These are phyloP conservation scores for Arthrinium phaeospermum DNA, from an alignment of 2,329 filamentous ascomycete genomes.

Conservation along the genomic window DNA sequence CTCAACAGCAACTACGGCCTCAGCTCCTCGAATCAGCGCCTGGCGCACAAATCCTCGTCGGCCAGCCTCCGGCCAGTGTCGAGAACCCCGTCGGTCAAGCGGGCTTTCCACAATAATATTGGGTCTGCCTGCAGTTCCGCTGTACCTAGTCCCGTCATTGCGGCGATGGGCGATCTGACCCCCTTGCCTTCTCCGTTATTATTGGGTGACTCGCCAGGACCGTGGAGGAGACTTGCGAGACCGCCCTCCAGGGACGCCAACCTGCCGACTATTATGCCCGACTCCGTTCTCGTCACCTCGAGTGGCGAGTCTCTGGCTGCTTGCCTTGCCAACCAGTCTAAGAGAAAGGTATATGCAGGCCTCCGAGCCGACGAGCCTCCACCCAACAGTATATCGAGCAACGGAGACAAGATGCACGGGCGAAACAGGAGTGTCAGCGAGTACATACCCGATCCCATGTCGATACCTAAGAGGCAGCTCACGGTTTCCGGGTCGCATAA, in stretches of 20 bases:
- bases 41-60: slow-evolving; percentile 48
- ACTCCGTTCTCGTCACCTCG: slow-evolving; percentile 55
- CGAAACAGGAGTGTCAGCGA: slow-evolving; percentile 89
- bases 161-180: slow-evolving; percentile 79
- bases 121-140: slow-evolving; percentile 68
- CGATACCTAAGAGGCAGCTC: slow-evolving; percentile 73
- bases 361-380: slow-evolving; percentile 43
- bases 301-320: slow-evolving; percentile 59
- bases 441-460: slow-evolving; percentile 76
- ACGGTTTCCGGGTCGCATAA: slow-evolving; percentile 71
- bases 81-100: slow-evolving; percentile 66
- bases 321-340: slow-evolving; percentile 57
- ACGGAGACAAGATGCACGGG: slow-evolving; percentile 52
- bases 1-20: slow-evolving; percentile 43
- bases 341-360: slow-evolving; percentile 62
- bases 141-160: slow-evolving; percentile 75
- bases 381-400: slow-evolving; percentile 29
- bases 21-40: slow-evolving; percentile 39
- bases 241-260: slow-evolving; percentile 54
- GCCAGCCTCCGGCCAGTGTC: slow-evolving; percentile 58
- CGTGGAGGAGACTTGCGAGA: slow-evolving; percentile 64
- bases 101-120: slow-evolving; percentile 56
- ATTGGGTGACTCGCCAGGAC: slow-evolving; percentile 67
- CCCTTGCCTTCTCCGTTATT: slow-evolving; percentile 79
- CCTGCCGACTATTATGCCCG: slow-evolving; percentile 43